Evolutionary conservation across 352 stramenopile genomes (phyloP).

Genomic region (Pythium insidiosum): DNA sequence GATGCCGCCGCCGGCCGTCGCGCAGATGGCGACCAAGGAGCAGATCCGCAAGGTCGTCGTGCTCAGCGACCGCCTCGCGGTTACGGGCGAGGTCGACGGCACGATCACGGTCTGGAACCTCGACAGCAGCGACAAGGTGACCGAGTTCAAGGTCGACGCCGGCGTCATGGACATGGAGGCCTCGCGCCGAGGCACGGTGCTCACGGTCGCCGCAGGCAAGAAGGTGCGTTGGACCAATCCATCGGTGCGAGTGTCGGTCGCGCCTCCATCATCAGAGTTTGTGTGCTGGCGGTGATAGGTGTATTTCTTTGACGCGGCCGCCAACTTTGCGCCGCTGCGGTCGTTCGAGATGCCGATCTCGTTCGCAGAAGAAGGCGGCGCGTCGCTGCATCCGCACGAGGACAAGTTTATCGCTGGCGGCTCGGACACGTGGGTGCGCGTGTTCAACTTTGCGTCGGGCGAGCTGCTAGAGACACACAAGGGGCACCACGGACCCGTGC

Average conservation of each 20-base stretch:
- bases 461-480: slow-evolving; percentile 94
- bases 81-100: slow-evolving; percentile 31
- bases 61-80: slow-evolving; percentile 38
- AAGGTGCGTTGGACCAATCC: slow-evolving; percentile 24
- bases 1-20: slow-evolving; percentile 29
- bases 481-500: slow-evolving; percentile 96
- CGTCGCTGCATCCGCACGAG: slow-evolving; percentile 79
- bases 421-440: slow-evolving; percentile 95
- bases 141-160: slow-evolving; percentile 39
- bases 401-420: slow-evolving; percentile 88
- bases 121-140: slow-evolving; percentile 25
- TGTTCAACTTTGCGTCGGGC: slow-evolving; percentile 92
- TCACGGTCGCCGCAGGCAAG: slow-evolving; percentile 60
- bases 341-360: slow-evolving; percentile 79
- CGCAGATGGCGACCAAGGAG: slow-evolving; percentile 31
- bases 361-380: slow-evolving; percentile 89
- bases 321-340: slow-evolving; percentile 56
- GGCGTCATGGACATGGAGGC: slow-evolving; percentile 55
- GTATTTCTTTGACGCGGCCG: slow-evolving; percentile 88
- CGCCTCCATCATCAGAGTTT: neutral
- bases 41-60: slow-evolving; percentile 44
- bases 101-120: slow-evolving; percentile 59
- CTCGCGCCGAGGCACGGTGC: slow-evolving; percentile 18
- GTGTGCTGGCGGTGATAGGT: slow-evolving; percentile 43
- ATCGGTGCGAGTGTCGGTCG: neutral